Conservation (phyloP, 352 stramenopile genomes). For the Pythium folliculosum region DNA sequence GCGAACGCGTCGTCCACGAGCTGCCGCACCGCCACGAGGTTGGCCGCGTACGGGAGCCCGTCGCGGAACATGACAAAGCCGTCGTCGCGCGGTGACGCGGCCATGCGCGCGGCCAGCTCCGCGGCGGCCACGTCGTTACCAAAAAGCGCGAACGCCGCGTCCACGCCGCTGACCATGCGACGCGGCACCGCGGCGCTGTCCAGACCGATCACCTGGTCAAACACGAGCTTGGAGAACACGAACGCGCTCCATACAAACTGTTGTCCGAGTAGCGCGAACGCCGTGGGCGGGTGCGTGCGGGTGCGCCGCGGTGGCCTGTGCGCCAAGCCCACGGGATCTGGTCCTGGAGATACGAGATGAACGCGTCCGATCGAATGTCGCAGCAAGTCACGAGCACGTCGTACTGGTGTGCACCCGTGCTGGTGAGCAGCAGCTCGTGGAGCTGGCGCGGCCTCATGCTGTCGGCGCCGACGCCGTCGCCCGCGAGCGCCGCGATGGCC, state of each 20-base stretch:
- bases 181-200: constrained; percentile 10
- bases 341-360: constrained; percentile 6
- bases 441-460: constrained; percentile 22
- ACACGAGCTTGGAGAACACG: constrained; percentile 29
- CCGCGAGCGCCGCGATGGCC: constrained; percentile 10
- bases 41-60: constrained; percentile 25
- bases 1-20: constrained; percentile 6
- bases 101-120: constrained; percentile 19
- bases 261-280: constrained; percentile 23
- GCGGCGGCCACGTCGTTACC: constrained; percentile 16
- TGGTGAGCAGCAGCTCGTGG: constrained; percentile 18
- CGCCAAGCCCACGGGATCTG: constrained; percentile 13
- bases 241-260: constrained; percentile 33
- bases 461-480: too few relatives aligned
- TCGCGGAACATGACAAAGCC: constrained; percentile 24
- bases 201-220: constrained; percentile 18
- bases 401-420: background rate
- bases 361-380: background rate
- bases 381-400: constrained; percentile 9
- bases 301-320: constrained; percentile 21
- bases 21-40: constrained; percentile 15
- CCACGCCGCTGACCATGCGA: constrained; percentile 20
- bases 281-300: constrained; percentile 14
- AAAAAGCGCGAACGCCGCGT: constrained; percentile 22
- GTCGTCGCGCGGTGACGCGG: background rate